phyloP scores from a whole-genome alignment of 2,329 filamentous ascomycete genomes.

The Chalara sp. region DNA sequence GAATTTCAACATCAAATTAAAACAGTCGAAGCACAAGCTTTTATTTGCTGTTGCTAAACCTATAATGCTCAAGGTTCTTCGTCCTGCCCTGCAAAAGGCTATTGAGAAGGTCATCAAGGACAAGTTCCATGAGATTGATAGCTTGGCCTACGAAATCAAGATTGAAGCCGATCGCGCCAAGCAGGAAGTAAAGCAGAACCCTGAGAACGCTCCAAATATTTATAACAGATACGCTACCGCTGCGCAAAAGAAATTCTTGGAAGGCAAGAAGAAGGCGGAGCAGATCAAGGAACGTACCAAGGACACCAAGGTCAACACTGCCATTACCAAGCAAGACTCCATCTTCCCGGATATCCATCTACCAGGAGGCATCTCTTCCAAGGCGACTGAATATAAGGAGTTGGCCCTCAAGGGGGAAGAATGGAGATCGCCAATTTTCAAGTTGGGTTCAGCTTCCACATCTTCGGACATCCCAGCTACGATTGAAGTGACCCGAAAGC shows the following conservation, averaged over 20 bases:
- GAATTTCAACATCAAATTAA: constrained; percentile 79
- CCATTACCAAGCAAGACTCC: constrained; percentile 81
- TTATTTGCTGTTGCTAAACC: constrained; percentile 85
- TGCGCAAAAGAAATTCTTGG: constrained; percentile 63
- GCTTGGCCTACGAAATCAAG: constrained; percentile 69
- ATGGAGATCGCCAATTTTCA: constrained; percentile 94
- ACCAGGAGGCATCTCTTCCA: constrained; percentile 82
- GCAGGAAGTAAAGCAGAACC: constrained; percentile 48
- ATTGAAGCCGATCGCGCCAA: constrained; percentile 71
- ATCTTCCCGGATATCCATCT: constrained; percentile 86
- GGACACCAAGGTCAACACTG: constrained; percentile 72
- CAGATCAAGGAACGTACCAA: constrained; percentile 48
- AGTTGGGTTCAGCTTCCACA: constrained; percentile 69
- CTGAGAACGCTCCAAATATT: constrained; percentile 43
- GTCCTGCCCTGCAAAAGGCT: constrained; percentile 78
- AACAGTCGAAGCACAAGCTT: constrained; percentile 91
- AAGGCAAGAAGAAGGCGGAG: constrained; percentile 71
- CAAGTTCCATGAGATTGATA: constrained; percentile 69
- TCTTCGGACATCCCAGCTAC: constrained; percentile 63
- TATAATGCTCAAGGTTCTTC: constrained; percentile 74
- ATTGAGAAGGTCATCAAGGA: constrained; percentile 86
- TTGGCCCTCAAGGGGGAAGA: constrained; percentile 80
- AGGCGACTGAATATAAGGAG: constrained; percentile 90
- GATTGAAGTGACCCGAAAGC: constrained; percentile 48
- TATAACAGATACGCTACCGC: constrained; percentile 80